phyloP scores from a whole-genome alignment of 768 basidiomycete species.

The Tricholoma saponaceum region DNA sequence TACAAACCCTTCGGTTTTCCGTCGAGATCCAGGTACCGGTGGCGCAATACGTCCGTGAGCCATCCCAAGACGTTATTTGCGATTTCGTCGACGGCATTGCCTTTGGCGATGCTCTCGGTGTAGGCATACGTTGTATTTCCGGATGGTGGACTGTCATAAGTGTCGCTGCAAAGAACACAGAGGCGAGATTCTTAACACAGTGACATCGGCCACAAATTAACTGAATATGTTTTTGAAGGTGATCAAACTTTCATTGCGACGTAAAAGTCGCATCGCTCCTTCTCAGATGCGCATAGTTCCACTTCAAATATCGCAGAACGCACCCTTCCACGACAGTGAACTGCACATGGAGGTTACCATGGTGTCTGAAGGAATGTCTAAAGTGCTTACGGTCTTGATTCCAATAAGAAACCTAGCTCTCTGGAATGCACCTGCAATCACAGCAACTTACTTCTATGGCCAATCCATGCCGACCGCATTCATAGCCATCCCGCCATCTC shows the following conservation, averaged over 20 bases:
- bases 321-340: conserved; percentile 26
- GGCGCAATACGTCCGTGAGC: conserved; percentile 33
- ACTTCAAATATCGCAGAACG: conserved; percentile 39
- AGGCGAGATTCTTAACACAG: conserved; percentile 7
- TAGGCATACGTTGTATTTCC: conserved; percentile 52
- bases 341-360: conserved; percentile 38
- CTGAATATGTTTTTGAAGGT: conserved; percentile 15
- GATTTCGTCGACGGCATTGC: conserved; percentile 75
- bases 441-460: conserved; percentile 56
- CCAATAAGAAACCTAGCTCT: conserved; percentile 40
- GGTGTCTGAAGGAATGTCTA: conserved; percentile 18
- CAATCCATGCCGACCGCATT: conserved; percentile 54
- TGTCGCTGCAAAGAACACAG: conserved; percentile 12
- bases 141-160: conserved; percentile 53
- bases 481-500: conserved; percentile 50
- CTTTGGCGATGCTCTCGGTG: conserved; percentile 66
- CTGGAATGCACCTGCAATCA: conserved; percentile 43
- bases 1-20: conserved; percentile 50
- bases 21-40: conserved; percentile 35
- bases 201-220: not conserved
- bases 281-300: conserved; percentile 62
- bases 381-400: conserved; percentile 32
- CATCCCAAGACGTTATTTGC: conserved; percentile 51
- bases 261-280: conserved; percentile 44
- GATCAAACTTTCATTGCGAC: conserved; percentile 24